phyloP scores from a whole-genome alignment of 148 eudicot species.

The Amaranthus palmeri region DNA sequence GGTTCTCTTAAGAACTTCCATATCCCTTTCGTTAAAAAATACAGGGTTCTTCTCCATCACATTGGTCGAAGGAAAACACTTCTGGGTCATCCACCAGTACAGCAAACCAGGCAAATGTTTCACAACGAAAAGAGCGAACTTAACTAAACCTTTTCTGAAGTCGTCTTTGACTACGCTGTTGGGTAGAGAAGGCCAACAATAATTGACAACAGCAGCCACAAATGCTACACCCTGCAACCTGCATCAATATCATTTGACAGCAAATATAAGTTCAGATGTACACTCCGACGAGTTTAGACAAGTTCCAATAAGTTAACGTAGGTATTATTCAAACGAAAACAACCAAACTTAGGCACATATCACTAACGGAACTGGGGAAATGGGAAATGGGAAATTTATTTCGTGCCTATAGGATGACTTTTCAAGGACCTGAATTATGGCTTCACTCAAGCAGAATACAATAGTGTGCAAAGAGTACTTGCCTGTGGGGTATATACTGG shows the following conservation, averaged over 20 bases:
- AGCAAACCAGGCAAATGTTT: conserved; percentile 50
- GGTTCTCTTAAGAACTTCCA: conserved; percentile 56
- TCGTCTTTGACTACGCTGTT: conserved; percentile 41
- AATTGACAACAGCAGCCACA: conserved; percentile 60
- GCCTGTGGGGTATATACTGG: conserved; percentile 54
- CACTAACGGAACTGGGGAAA: background rate
- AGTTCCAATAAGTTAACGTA: background rate
- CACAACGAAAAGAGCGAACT: conserved; percentile 35
- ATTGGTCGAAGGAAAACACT: conserved; percentile 44
- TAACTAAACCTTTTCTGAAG: conserved; percentile 45
- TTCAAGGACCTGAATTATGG: background rate
- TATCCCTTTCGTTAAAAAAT: conserved; percentile 47
- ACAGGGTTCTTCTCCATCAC: conserved; percentile 53
- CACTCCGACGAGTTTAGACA: background rate
- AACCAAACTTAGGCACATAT: background rate
- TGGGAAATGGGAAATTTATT: background rate
- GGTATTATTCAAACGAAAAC: background rate
- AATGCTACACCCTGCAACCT: conserved; percentile 74
- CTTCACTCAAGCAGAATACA: background rate
- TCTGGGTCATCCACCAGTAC: conserved; percentile 83
- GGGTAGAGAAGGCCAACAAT: conserved; percentile 70
- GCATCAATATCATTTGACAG: conserved; percentile 12
- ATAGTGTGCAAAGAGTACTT: conserved; percentile 4
- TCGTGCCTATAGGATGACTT: background rate
- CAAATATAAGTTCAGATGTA: background rate